Base-by-base conservation (phyloP, 495 filamentous ascomycete genomes). In the Paragyromitra xinjiangensis region DNA sequence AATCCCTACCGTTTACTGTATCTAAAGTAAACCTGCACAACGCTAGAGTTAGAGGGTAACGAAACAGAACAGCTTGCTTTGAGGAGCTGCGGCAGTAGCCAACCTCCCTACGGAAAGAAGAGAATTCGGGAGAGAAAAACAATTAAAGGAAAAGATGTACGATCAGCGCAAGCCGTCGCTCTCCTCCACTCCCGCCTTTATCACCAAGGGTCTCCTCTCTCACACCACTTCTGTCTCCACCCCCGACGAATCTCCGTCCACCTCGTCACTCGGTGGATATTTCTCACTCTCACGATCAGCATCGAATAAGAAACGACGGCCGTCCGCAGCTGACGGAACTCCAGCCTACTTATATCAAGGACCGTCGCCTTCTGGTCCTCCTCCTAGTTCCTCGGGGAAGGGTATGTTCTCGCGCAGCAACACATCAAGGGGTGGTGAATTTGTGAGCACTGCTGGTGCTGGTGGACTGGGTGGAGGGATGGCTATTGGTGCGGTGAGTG, bases 141-240 rank as follows among this genome's bases (percentile, higher is more conserved):
- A 61, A 6, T 7, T 8, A 39, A 39, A 37, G 3, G 37, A 39
- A 40, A 65, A 40, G 14, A 79, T 79, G 77, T 67, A 79, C 74
- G 66, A 79, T 69, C 74, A 78, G 42, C 80, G 80, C 53, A 82
- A 82, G 40, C 74, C 80, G 24, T 82, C 80, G 22, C 63, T 82
- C 45, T 79, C 80, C 45, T 78, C 75, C 42, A 79, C 80, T 16
- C 79, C 80, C 61, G 55, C 80, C 51, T 82, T 80, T 64, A 82
- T 82, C 75, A 81, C 75, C 55, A 78, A 79, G 55, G 80, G 80
- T 22, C 71, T 82, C 65, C 61, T 81, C 53, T 66, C 76, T 8
- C 69, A 82, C 67, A 82, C 80, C 58, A 79, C 77, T n/a, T 78
- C 58, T 34, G 79, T 79, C 37, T 76, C 69, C 19, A 82, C 80